Conservation (phyloP, 2,329 filamentous ascomycete species). For the Xylaria sp. region DNA sequence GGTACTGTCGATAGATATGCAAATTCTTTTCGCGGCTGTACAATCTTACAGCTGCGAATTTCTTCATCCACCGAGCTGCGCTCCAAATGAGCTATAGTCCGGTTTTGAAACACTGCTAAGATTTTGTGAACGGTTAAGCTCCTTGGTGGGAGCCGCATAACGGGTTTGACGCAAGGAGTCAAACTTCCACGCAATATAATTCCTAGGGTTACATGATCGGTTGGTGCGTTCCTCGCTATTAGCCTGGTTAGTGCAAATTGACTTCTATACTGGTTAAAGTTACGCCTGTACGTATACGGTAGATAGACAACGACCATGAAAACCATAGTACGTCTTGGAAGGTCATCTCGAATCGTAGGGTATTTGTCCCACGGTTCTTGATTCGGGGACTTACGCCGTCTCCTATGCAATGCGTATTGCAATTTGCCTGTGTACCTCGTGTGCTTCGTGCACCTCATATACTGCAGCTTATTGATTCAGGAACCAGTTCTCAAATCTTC, state of each 20-base stretch:
- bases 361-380: background rate
- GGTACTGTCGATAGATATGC: background rate
- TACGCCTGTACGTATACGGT: background rate
- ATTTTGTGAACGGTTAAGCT: background rate
- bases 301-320: background rate
- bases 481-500: background rate
- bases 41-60: background rate
- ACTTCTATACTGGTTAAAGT: no score
- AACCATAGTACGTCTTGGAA: background rate
- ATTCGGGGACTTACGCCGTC: background rate
- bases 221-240: background rate
- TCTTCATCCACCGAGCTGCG: background rate
- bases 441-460: no score
- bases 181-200: background rate
- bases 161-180: background rate
- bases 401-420: background rate
- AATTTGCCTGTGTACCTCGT: no score
- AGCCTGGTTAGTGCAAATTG: no score
- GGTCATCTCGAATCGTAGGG: background rate
- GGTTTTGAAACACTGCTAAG: background rate
- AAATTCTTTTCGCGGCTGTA: background rate
- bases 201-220: background rate
- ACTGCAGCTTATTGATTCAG: background rate
- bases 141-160: background rate
- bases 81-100: background rate